Conservation (phyloP, 2,329 filamentous ascomycete genomes). For the Clonostachys byssicola region DNA sequence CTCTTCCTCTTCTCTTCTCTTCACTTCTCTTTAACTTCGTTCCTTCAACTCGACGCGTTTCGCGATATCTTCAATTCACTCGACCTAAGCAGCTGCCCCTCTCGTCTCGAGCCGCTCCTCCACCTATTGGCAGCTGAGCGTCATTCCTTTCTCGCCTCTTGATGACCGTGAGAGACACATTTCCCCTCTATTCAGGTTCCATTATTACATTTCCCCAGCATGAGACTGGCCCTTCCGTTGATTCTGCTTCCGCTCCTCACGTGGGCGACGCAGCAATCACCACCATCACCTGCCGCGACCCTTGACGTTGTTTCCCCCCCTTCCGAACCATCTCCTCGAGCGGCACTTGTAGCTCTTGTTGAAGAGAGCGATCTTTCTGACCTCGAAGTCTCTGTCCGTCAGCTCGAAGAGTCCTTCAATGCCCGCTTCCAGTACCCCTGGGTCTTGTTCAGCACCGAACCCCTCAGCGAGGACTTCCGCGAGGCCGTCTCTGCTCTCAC, state of each 20-base stretch:
- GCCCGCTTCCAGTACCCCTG: slow-evolving; percentile 80
- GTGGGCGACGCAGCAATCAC: too few relatives aligned
- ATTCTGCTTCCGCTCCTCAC: too few relatives aligned
- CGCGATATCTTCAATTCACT: too few relatives aligned
- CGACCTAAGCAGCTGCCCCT: neutral
- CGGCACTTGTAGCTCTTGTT: slow-evolving; percentile 23
- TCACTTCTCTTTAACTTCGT: too few relatives aligned
- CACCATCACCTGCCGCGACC: too few relatives aligned
- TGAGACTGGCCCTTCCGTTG: too few relatives aligned
- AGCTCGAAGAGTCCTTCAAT: slow-evolving; percentile 62
- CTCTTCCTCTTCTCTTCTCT: neutral
- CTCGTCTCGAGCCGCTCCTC: neutral
- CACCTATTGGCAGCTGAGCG: neutral
- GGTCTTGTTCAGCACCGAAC: slow-evolving; percentile 82
- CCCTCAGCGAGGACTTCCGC: slow-evolving; percentile 77
- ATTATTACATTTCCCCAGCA: too few relatives aligned
- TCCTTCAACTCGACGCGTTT: too few relatives aligned
- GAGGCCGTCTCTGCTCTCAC: slow-evolving; percentile 62
- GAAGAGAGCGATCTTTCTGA: slow-evolving; percentile 20
- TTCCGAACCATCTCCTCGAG: slow-evolving; percentile 10
- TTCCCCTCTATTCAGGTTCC: too few relatives aligned
- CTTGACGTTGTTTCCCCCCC: too few relatives aligned
- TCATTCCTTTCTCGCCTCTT: neutral
- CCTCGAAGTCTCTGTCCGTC: slow-evolving; percentile 42
- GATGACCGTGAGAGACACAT: too few relatives aligned